Evolutionary conservation across 2,329 filamentous ascomycete species (phyloP), one percentile per base, ranked within the genome.

Genomic region (Drechslerella stenobrocha): DNA sequence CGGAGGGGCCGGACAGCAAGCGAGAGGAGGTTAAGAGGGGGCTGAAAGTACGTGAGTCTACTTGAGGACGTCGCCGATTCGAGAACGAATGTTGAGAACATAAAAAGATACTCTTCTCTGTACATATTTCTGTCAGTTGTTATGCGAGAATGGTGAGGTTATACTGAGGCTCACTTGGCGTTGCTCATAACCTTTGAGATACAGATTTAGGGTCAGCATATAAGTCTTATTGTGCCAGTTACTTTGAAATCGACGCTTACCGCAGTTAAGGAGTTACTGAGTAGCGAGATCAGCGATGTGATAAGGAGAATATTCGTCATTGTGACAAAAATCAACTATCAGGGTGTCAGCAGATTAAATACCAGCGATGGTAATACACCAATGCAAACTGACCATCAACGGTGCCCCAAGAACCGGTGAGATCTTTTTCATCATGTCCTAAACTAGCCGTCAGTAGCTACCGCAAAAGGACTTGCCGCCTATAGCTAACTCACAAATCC

Each of bases 251-350:
- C 9, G 9, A 18, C 70, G 73, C 76, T 71, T 74, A 80, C 79
- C 74, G 78, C 79, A 34, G 76, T 79, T 48, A 90, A 86, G 74
- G 84, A 88, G 78, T 89, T 90, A 73, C 85, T 88, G 61, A 91
- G 80, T 78, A 90, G 85, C 80, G 86, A 87, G 34, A 89, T 90
- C 70, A 91, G 78, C 18, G 86, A 88, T 50, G 88, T 89, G 77
- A 89, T 87, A 28, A 93, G 81, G 5, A 93, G 79, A 72, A 92
- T 89, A 61, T 88, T 88, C 42, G 87, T 89, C 73, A 92, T 79
- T 22, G 82, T 87, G 70, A 92, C 83, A 76, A 92, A 92, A 48
- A 90, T 80, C 70, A 90, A 80, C 78, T 79, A 58, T 28, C 42
- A 34, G 30, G 18, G 8, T 9, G 11, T 65, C 45, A 65, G 60